These are phyloP conservation scores for Psidium guajava DNA, from an alignment of 345 rosid species.

Conservation along the genomic window DNA sequence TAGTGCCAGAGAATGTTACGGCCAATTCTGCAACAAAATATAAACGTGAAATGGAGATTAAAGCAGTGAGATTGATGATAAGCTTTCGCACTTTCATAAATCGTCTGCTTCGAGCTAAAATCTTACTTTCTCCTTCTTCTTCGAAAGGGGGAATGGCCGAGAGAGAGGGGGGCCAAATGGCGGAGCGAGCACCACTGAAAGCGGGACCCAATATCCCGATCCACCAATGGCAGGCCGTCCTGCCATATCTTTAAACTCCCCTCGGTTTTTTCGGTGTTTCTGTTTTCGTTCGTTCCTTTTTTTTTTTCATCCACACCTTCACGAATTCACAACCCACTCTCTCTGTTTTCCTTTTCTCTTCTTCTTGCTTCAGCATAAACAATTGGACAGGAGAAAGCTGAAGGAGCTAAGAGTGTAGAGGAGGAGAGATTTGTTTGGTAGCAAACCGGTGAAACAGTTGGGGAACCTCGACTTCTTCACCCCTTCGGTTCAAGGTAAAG, in stretches of 20 bases:
- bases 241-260: constrained; percentile 33
- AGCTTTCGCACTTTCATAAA: not conserved
- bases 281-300: not conserved
- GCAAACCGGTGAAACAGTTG: not conserved
- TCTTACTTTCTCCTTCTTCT: not conserved
- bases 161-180: constrained; percentile 7
- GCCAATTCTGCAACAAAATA: not conserved
- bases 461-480: not conserved
- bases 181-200: constrained; percentile 32
- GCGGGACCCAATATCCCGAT: constrained; percentile 33
- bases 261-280: not conserved
- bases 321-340: not conserved
- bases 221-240: constrained; percentile 42
- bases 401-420: not conserved
- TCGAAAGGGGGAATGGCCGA: not conserved
- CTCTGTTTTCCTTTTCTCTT: not conserved
- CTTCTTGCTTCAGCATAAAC: not conserved
- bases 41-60: too few species aligned
- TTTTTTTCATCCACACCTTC: not conserved
- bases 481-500: not conserved
- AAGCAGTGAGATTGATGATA: not conserved
- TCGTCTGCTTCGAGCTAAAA: not conserved
- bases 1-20: not conserved
- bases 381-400: not conserved
- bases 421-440: not conserved